Conservation (phyloP, 768 basidiomycete genomes). For the Agrocybe praecox region DNA sequence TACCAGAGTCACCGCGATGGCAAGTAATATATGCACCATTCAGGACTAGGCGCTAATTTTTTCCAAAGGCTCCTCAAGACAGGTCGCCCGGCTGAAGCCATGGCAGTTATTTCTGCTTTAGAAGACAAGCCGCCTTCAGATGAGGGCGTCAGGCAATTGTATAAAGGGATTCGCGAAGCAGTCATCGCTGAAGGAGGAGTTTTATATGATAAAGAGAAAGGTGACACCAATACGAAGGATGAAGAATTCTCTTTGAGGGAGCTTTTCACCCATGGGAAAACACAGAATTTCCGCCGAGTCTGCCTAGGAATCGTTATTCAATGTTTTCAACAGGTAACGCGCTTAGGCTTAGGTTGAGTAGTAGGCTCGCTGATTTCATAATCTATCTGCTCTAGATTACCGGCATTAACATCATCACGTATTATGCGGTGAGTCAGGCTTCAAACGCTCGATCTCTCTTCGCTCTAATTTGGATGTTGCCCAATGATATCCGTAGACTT, state of each 20-base stretch:
- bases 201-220: slow-evolving; percentile 2
- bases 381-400: slow-evolving; percentile 41
- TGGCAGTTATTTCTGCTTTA: slow-evolving; percentile 64
- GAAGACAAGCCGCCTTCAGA: slow-evolving; percentile 54
- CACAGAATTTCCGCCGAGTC: slow-evolving; percentile 64
- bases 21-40: slow-evolving; percentile 16
- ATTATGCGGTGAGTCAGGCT: slow-evolving; percentile 41
- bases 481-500: slow-evolving; percentile 35
- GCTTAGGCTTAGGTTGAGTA: background rate
- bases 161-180: slow-evolving; percentile 55
- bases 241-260: slow-evolving; percentile 45
- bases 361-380: background rate
- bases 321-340: slow-evolving; percentile 59
- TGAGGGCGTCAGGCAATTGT: slow-evolving; percentile 49
- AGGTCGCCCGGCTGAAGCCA: slow-evolving; percentile 54
- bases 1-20: slow-evolving; percentile 65
- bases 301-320: slow-evolving; percentile 58
- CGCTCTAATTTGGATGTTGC: background rate
- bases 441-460: background rate
- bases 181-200: slow-evolving; percentile 42
- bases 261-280: slow-evolving; percentile 55
- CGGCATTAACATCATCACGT: slow-evolving; percentile 69
- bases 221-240: slow-evolving; percentile 3
- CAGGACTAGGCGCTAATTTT: background rate
- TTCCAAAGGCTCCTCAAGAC: slow-evolving; percentile 53